Evolutionary conservation across 129 eudicot genomes (phyloP), one percentile per base, ranked within the genome.

Genomic region (Artemisia tridentata): DNA sequence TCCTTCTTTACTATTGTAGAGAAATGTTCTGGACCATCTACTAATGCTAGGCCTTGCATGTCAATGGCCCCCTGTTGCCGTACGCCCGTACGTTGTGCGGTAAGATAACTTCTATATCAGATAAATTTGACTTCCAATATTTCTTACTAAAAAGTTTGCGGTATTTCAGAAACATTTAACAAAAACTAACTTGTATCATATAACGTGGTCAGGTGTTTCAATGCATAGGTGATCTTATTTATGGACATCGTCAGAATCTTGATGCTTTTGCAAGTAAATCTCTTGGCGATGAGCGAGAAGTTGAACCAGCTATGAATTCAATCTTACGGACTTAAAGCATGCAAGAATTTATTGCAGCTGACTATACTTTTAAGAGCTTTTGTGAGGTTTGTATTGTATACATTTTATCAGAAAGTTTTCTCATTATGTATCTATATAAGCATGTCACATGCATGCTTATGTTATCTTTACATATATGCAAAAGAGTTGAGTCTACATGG

Each of bases 41-140:
- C 76, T 93, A 41, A 80, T 89, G 92, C 75, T 93, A 78, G 96
- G 98, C 53, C 95, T 92, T 63, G 96, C 89, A 85, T 89, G 98
- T 72, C 98, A 87, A 69, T 87, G 98, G 95, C 95, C 96, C 49
- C 96, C n/a, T n/a, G n/a, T n/a, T 1, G 23, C 1, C 1, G 96
- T 47, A 82, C 89, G 74, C 75, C 96, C 47, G 88, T 93, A 63
- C 96, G 90, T 56, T 93, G 96, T 72, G 86, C 86, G 88, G 98
- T 93, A 81, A 81, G 85, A 63, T 73, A 58, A 63, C 78, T 73
- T 63, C 54, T 74, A 64, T 48, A 48, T 9, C 2, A 63, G 21
- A 63, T 63, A 3, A 73, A 51, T 53, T 67, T 49, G 10, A 38
- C 46, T 19, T 67, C 15, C 65, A 8, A 13, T 31, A 17, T 52